A percentile compares a stretch with the other conserved stretches of the same genome.
These are phyloP conservation scores for Pleurotus cornucopiae DNA, from an alignment of 768 basidiomycete species.

Conservation along the genomic window DNA sequence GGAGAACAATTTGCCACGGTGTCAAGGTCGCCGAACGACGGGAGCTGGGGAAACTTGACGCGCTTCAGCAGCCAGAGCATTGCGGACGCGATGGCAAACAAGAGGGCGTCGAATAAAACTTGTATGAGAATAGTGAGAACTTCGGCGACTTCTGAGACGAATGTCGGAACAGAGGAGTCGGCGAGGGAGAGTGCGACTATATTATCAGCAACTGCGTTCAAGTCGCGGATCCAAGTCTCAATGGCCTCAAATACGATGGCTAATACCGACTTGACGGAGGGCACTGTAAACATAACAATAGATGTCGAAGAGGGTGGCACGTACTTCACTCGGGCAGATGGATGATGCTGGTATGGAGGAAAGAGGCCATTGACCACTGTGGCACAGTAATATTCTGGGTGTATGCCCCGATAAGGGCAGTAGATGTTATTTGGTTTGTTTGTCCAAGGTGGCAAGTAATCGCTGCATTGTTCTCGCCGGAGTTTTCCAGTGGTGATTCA, in stretches of 20 bases:
- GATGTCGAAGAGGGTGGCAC: neutral
- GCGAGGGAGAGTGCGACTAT: neutral
- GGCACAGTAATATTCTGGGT: no score
- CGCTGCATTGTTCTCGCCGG: no score
- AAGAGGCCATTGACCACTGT: neutral
- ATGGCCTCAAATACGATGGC: neutral
- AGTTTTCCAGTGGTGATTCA: no score
- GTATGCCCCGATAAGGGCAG: no score
- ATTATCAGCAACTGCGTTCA: neutral
- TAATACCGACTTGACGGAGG: neutral
- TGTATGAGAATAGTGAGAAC: neutral
- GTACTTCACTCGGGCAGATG: constrained; percentile 1
- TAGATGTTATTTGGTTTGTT: no score
- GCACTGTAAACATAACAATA: neutral
- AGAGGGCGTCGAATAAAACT: neutral
- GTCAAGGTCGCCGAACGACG: neutral
- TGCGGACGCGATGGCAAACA: neutral
- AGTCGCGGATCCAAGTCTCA: neutral
- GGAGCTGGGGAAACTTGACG: neutral
- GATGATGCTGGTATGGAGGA: neutral
- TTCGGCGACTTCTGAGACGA: neutral
- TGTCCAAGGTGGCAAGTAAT: no score
- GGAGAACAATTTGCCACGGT: neutral
- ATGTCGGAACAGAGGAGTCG: neutral
- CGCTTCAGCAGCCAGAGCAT: neutral